Percentiles rank a stretch among this genome's conserved stretches.
Evolutionary conservation across 768 basidiomycete genomes (phyloP).

Genomic region (Tricholomella constricta): DNA sequence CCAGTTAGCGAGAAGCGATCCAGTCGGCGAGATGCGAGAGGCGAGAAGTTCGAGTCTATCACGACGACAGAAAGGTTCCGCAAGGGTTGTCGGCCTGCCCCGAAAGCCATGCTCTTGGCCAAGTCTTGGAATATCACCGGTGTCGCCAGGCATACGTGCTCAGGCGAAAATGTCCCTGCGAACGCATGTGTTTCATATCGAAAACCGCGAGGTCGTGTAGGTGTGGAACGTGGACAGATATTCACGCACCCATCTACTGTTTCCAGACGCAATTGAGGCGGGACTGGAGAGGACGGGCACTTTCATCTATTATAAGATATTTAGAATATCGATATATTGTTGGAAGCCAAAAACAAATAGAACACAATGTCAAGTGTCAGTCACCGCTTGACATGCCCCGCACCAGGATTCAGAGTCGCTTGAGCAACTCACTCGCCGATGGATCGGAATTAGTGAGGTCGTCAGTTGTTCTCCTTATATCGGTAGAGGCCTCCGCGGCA

Average conservation of each 20-base stretch:
- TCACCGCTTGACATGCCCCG: neutral
- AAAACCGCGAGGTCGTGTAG: too few species aligned
- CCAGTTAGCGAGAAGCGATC: too few species aligned
- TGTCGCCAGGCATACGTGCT: neutral
- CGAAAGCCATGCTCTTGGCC: slow-evolving; percentile 1
- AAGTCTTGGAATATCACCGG: neutral
- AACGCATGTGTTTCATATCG: too few species aligned
- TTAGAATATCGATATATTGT: neutral
- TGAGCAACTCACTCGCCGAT: slow-evolving; percentile 17
- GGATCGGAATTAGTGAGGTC: slow-evolving; percentile 8
- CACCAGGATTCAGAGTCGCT: slow-evolving; percentile 19
- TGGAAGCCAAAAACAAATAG: neutral
- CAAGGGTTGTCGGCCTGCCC: neutral
- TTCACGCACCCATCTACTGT: neutral
- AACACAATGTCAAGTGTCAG: neutral
- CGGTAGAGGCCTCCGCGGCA: slow-evolving; percentile 1
- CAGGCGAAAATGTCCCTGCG: neutral
- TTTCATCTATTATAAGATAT: neutral
- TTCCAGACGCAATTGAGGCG: neutral
- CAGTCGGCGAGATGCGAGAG: too few species aligned
- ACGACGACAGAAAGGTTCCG: neutral
- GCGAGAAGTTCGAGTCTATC: neutral
- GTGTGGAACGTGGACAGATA: too few species aligned
- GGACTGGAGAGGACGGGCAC: neutral
- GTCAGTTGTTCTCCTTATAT: slow-evolving; percentile 2